Percentiles rank a stretch among this genome's conserved stretches.
phyloP scores from a whole-genome alignment of 148 eudicot genomes.

The Agrostemma githago region DNA sequence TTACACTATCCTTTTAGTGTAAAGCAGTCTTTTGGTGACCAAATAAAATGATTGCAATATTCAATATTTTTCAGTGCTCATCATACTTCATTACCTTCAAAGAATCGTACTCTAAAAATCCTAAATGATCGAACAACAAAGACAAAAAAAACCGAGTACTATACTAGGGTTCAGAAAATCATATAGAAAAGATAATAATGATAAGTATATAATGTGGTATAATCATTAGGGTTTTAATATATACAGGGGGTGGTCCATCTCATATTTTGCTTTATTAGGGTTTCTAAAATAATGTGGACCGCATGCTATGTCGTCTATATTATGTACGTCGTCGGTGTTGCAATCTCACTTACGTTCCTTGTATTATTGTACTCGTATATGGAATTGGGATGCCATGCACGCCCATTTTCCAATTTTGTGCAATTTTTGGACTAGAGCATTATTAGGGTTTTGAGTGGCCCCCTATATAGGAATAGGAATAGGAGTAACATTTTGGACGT shows the following conservation, averaged over 20 bases:
- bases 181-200: neutral
- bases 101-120: conserved; percentile 10
- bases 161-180: conserved; percentile 7
- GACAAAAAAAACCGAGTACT: neutral
- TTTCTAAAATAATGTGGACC: neutral
- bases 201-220: conserved; percentile 8
- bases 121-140: neutral
- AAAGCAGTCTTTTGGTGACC: neutral
- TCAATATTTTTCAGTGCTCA: neutral
- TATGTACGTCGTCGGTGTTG: conserved; percentile 9
- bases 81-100: conserved; percentile 7
- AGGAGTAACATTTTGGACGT: neutral
- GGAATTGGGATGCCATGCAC: conserved; percentile 2
- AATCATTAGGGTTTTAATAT: conserved; percentile 17
- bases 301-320: conserved; percentile 7
- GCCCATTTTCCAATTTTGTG: conserved; percentile 9
- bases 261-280: conserved; percentile 16
- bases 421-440: conserved; percentile 6
- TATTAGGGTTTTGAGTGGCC: neutral
- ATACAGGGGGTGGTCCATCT: conserved; percentile 18
- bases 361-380: conserved; percentile 3
- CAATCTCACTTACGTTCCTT: conserved; percentile 5
- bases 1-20: neutral
- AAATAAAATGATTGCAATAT: neutral
- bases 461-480: too few relatives aligned